Base-by-base conservation (phyloP, 768 basidiomycete species). In the Boletus patriciae region DNA sequence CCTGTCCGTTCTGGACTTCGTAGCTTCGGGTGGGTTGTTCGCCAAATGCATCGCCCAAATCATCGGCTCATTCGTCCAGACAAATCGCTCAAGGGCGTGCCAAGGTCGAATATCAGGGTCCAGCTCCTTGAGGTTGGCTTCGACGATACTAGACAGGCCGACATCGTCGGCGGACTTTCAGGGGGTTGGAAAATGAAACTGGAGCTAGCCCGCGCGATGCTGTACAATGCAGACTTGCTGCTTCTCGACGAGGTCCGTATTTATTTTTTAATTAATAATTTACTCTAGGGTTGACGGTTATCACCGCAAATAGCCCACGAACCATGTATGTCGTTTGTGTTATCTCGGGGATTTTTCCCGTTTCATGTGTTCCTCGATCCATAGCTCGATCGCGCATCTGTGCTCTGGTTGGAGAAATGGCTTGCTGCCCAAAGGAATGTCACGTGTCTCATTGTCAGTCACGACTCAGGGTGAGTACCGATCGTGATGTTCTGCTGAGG, bases 181-280 rank as follows among this genome's bases (percentile, higher is more conserved):
- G 96, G 96, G 66, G 95, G 96, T 42, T 98, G 95, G 95, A 98
- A 98, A 78, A 98, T 98, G 95, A 97, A 97, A 74, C 83, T 98
- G 51, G 95, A 98, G 71, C 82, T 98, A 40, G 94, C 93, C 9
- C 80, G 95, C 62, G 96, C 95, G 13, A 98, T 98, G 94, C 77
- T 98, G 49, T 95, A 96, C 77, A 94, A 95, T 65, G 95, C 91
- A 12, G 90, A 92, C 73, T 77, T 92, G 36, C 78, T 92, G 13
- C 77, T 92, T 46, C 82, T 92, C n/a, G 90, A 95, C 66, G 94
- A 94, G 82, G 88, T 89, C 59, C 59, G 65, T 66, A 55, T 60
- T 19, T 46, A 15, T 52, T 49, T 55, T 45, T 54, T 49, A 52
- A 70, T 70, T 56, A 31, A 63, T 58, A 62, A 50, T 59, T 65